Percentiles rank a stretch among this genome's conserved stretches.
These are phyloP conservation scores for Plasmodium berghei DNA, from an alignment of 169 alveolate genomes.

Conservation along the genomic window DNA sequence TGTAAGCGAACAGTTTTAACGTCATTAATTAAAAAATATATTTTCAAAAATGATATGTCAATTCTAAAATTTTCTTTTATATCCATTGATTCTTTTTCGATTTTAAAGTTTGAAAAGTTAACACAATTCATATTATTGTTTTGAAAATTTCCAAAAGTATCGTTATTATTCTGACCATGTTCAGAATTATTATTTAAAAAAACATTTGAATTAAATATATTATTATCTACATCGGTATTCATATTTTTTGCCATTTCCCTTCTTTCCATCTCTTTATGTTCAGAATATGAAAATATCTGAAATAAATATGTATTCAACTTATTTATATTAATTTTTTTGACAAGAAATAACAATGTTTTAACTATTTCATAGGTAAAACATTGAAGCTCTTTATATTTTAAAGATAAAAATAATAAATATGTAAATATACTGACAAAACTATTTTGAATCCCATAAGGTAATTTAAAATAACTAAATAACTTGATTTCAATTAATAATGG, in stretches of 20 bases:
- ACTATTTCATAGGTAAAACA: background rate
- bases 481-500: constrained; percentile 54
- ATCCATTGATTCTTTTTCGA: constrained; percentile 47
- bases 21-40: constrained; percentile 14
- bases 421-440: constrained; percentile 58
- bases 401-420: constrained; percentile 29
- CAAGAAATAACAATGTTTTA: constrained; percentile 14
- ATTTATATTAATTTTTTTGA: constrained; percentile 45
- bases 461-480: constrained; percentile 34
- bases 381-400: constrained; percentile 16
- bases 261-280: constrained; percentile 19
- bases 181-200: constrained; percentile 1
- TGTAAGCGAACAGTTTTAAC: background rate
- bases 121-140: background rate
- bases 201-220: background rate
- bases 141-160: background rate
- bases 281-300: constrained; percentile 48
- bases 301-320: constrained; percentile 58
- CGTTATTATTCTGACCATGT: background rate
- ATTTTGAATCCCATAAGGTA: constrained; percentile 31
- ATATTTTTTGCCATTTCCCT: background rate
- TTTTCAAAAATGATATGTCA: constrained; percentile 64
- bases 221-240: background rate
- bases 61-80: constrained; percentile 64
- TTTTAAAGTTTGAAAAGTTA: constrained; percentile 12